Evolutionary conservation across 805 yeast genomes (phyloP).

Genomic region (Ogataea nonfermentans): DNA sequence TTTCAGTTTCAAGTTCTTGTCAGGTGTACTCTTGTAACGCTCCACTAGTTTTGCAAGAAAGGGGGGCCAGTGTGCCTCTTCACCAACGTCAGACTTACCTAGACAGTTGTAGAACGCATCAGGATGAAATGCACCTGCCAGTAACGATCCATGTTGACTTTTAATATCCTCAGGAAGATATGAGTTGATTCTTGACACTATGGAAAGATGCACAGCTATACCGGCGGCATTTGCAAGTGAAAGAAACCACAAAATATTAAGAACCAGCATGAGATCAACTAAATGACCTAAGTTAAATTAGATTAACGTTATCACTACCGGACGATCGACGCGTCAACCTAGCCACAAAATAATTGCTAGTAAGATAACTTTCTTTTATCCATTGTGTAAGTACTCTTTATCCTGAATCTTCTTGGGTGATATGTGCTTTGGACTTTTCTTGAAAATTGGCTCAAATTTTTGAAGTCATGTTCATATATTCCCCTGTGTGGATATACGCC

Average conservation of each 20-base stretch:
- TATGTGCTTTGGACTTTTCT: too few species aligned
- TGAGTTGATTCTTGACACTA: constrained; percentile 34
- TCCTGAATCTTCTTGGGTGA: too few species aligned
- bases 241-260: background rate
- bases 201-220: constrained; percentile 36
- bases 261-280: background rate
- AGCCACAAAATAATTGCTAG: too few species aligned
- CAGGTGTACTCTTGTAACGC: constrained; percentile 31
- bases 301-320: background rate
- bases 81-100: constrained; percentile 51
- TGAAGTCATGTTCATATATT: background rate
- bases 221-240: constrained; percentile 22
- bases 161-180: constrained; percentile 36
- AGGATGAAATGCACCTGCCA: constrained; percentile 67
- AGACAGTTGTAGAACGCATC: constrained; percentile 66
- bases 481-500: constrained; percentile 17
- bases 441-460: too few species aligned
- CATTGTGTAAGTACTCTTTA: too few species aligned
- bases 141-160: constrained; percentile 31
- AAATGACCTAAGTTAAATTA: background rate
- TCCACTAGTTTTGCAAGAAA: constrained; percentile 48
- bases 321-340: too few species aligned
- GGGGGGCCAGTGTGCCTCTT: constrained; percentile 70
- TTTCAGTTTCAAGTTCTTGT: constrained; percentile 33
- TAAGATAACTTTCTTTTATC: too few species aligned